Base-by-base conservation (phyloP, 768 basidiomycete species). In the Mycena vulgaris region DNA sequence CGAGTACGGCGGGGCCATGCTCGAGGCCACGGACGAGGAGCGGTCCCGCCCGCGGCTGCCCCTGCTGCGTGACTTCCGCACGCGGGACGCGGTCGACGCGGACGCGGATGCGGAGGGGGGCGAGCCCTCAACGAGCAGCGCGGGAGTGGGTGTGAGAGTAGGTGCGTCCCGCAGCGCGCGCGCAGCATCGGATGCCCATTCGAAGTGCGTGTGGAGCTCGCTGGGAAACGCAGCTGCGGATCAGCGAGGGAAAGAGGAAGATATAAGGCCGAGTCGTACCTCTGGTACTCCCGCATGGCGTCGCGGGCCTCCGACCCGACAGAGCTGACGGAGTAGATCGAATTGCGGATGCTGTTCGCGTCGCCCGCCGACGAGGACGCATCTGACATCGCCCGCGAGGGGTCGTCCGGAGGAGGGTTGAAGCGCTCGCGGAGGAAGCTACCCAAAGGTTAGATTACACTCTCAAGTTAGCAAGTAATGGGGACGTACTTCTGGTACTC, bases 401-500 rank as follows among this genome's bases (percentile, higher is more conserved):
- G 66, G 23, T 68, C 70, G 17, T 70, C 57, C 13, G 66, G 63
- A 16, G 77, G 74, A 23, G 75, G 71, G 51, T 75, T 74, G 52
- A 77, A 77, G 35, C 78, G 71, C 52, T 74, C 73, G 9, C 63
- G 71, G 9, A 78, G 45, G 62, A 78, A 78, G 53, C 77, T 78
- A 67, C 6, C 13, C 31, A 56, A 28, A 52, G 25, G 23, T 68
- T 58, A 55, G 51, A 45, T 64, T n/a, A n/a, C n/a, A n/a, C 19
- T 10, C 31, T 51, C 56, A 5, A 47, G 53, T 21, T 33, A 6
- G 42, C 9, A 39, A 16, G 7, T n/a, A 67, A 48, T 28, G 40
- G 40, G 37, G 17, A 71, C 78, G 28, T 47, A 84, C 82, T 78
- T 68, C 56, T 84, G 81, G 69, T 85, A 86, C n/a, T 80, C 80